Base-by-base conservation (phyloP, 306 rosid species). In the Prunus padus region DNA sequence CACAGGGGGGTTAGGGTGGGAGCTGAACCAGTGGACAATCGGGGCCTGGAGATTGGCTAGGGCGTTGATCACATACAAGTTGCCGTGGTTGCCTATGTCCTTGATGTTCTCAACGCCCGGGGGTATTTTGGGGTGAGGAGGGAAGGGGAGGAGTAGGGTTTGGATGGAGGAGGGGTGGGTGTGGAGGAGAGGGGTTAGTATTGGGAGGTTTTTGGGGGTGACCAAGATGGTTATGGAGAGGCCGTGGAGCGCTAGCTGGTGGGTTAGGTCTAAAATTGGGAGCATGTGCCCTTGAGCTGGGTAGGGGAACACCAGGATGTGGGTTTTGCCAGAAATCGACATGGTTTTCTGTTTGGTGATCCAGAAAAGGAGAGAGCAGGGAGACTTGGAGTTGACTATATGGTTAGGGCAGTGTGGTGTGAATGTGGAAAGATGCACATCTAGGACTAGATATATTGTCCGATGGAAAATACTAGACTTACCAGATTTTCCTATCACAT, bases 251-350 rank as follows among this genome's bases (percentile, higher is more conserved):
- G 87, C 81, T 25, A 92, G 77, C 20, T 78, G 86, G 86, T 87
- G 92, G 20, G 84, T 74, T 40, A 90, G 80, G 26, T 90, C 96
- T 0, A 90, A 88, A 20, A 85, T 89, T 10, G 94, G 0, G 0
- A 90, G 85, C 42, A 90, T 78, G 83, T 92, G 96, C 6, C 96
- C 97, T 69, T 87, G 93, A 1, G 96, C 96, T 9, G 96, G 94
- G 83, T 82, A 92, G 0, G 97, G 97, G 22, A 80, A 86, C 1
- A 90, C 67, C 3, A 92, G 81, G 3, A 92, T 71, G 77, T 92
- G 96, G 7, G 69, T 13, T 52, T 19, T 1, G 30, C 42, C 20
- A 2, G 72, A n/a, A 28, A 22, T 19, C 0, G 71, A 55, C 79
- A 79, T 81, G 77, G 71, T 26, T 62, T 3, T 14, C 18, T 11